These are phyloP conservation scores for Camellia lanceoleosa DNA, from an alignment of 148 eudicot species.

Conservation along the genomic window DNA sequence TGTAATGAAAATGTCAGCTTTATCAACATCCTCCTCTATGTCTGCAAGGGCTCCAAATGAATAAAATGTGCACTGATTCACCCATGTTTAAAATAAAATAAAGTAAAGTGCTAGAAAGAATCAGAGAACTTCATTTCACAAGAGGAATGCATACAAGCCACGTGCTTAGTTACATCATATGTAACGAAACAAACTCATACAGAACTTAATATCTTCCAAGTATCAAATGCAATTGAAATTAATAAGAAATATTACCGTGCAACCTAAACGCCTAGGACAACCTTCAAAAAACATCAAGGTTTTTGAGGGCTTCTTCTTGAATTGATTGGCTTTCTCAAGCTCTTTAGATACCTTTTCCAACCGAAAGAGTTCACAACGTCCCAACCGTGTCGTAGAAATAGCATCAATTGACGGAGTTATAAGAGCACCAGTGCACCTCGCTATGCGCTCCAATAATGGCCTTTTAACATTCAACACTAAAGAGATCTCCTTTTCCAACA, in stretches of 20 bases:
- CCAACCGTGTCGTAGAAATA: constrained; percentile 57
- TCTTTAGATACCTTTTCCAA: constrained; percentile 79
- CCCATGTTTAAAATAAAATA: neutral
- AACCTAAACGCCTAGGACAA: constrained; percentile 92
- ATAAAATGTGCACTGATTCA: neutral
- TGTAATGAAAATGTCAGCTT: neutral
- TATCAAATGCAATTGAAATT: neutral
- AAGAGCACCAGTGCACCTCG: constrained; percentile 83
- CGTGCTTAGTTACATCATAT: neutral
- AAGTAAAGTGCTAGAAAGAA: neutral
- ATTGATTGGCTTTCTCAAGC: constrained; percentile 55
- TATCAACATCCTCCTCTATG: neutral
- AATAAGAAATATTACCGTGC: constrained; percentile 67
- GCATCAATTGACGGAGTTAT: constrained; percentile 72
- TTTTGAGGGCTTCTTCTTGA: constrained; percentile 57
- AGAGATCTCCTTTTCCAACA: constrained; percentile 88
- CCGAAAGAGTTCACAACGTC: constrained; percentile 84
- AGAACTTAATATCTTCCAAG: neutral
- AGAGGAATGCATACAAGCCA: neutral
- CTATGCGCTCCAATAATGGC: constrained; percentile 74
- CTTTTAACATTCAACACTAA: constrained; percentile 91
- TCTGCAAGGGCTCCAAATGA: neutral
- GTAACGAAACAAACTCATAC: neutral
- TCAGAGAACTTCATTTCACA: neutral
- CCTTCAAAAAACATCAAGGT: constrained; percentile 98